phyloP scores from a whole-genome alignment of 2,329 filamentous ascomycete genomes.

The Lizonia empirigonia region DNA sequence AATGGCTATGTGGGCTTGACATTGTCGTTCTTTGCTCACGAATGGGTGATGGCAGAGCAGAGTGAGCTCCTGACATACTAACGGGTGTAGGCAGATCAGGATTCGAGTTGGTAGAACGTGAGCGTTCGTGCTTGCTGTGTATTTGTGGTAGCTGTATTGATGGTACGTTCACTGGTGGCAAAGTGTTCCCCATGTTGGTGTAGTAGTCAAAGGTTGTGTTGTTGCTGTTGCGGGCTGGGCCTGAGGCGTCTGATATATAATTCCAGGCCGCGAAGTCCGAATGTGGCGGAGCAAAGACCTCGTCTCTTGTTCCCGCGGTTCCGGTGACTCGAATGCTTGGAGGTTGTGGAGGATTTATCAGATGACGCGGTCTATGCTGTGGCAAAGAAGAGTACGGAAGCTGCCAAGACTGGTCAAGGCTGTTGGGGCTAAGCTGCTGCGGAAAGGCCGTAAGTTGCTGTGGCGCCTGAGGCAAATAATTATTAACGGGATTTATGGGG shows the following conservation, averaged over 20 bases:
- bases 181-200: conserved; percentile 33
- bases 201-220: conserved; percentile 29
- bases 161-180: conserved; percentile 25
- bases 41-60: conserved; percentile 38
- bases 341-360: conserved; percentile 31
- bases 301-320: conserved; percentile 25
- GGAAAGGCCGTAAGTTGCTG: conserved; percentile 39
- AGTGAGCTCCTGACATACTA: conserved; percentile 39
- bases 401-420: conserved; percentile 38
- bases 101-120: conserved; percentile 35
- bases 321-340: conserved; percentile 43
- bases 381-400: conserved; percentile 35
- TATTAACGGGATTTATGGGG: conserved; percentile 28
- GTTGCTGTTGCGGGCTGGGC: conserved; percentile 33
- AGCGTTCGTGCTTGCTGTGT: conserved; percentile 38
- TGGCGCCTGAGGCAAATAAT: conserved; percentile 40
- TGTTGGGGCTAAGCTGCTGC: conserved; percentile 35
- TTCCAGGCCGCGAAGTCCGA: conserved; percentile 31
- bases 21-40: conserved; percentile 29
- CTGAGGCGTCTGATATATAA: conserved; percentile 45
- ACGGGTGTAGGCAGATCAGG: conserved; percentile 45
- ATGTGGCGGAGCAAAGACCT: conserved; percentile 43
- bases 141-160: conserved; percentile 31
- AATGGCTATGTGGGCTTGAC: conserved; percentile 31
- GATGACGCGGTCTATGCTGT: conserved; percentile 43